These are phyloP conservation scores for Talaromyces verruculosus DNA, from an alignment of 2,329 filamentous ascomycete species.

Conservation along the genomic window DNA sequence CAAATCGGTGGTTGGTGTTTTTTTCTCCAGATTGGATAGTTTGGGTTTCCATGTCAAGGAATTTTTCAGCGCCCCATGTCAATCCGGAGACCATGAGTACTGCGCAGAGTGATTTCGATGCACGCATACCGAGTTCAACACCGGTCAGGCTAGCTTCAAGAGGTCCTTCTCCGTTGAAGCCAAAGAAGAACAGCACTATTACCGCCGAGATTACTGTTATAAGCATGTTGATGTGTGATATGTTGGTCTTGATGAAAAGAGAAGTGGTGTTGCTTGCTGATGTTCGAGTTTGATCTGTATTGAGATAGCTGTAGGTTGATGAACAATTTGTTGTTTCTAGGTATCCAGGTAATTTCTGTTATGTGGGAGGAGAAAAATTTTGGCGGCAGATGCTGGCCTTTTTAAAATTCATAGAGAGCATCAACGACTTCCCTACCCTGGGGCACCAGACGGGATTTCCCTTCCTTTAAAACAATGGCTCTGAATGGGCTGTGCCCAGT, in stretches of 20 bases:
- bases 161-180: slow-evolving; percentile 4
- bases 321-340: not conserved
- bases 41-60: not conserved
- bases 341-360: not conserved
- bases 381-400: not conserved
- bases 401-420: not conserved
- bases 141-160: not conserved
- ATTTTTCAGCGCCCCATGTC: not conserved
- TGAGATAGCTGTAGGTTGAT: not conserved
- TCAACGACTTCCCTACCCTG: not conserved
- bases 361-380: not conserved
- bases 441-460: not conserved
- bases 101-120: slow-evolving; percentile 1
- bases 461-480: not conserved
- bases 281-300: not conserved
- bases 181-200: slow-evolving; percentile 13
- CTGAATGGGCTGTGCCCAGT: not conserved
- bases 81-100: not conserved
- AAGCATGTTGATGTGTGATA: slow-evolving; percentile 8
- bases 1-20: not conserved
- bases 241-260: not conserved
- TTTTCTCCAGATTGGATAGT: not conserved
- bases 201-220: not conserved
- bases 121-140: not conserved
- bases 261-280: not conserved